Percentiles rank a stretch among this genome's conserved stretches.
phyloP scores from a whole-genome alignment of 2,329 filamentous ascomycete species.

The Capronia coronata region DNA sequence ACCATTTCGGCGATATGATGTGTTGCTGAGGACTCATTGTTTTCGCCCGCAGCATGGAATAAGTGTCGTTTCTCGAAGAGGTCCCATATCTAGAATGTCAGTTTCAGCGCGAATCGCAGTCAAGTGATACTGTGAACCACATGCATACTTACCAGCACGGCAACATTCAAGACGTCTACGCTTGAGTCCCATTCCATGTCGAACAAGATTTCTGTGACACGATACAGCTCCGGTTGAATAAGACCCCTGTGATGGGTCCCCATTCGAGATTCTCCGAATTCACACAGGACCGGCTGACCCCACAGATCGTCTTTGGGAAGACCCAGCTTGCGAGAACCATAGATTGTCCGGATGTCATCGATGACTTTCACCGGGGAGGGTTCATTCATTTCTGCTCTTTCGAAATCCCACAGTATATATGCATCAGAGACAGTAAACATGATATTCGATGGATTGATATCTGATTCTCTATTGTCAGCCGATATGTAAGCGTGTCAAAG shows the following conservation, averaged over 20 bases:
- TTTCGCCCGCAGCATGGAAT: slow-evolving; percentile 6
- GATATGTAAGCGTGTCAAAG: neutral
- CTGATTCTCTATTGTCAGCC: slow-evolving; percentile 17
- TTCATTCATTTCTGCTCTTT: slow-evolving; percentile 26
- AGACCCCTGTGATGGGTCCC: slow-evolving; percentile 21
- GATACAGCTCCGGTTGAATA: slow-evolving; percentile 31
- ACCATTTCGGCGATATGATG: slow-evolving; percentile 14
- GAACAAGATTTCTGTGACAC: slow-evolving; percentile 30
- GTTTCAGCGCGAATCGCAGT: neutral
- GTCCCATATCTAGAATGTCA: neutral
- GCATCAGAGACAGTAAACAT: slow-evolving; percentile 31
- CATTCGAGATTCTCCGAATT: slow-evolving; percentile 31
- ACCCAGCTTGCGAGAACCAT: slow-evolving; percentile 25
- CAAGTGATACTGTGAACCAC: neutral
- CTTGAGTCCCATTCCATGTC: neutral
- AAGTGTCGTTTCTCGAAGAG: neutral
- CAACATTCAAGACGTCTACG: slow-evolving; percentile 4
- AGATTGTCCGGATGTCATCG: slow-evolving; percentile 29
- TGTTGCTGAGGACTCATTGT: slow-evolving; percentile 1
- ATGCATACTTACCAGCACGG: slow-evolving; percentile 2
- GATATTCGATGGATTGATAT: slow-evolving; percentile 33
- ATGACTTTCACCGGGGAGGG: slow-evolving; percentile 29
- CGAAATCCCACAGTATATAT: slow-evolving; percentile 30
- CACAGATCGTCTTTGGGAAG: slow-evolving; percentile 16
- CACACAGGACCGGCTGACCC: slow-evolving; percentile 29